A percentile compares a stretch with the other conserved stretches of the same genome.
These are phyloP conservation scores for Gastrodia elata DNA, from an alignment of 106 monocot species.

Conservation along the genomic window DNA sequence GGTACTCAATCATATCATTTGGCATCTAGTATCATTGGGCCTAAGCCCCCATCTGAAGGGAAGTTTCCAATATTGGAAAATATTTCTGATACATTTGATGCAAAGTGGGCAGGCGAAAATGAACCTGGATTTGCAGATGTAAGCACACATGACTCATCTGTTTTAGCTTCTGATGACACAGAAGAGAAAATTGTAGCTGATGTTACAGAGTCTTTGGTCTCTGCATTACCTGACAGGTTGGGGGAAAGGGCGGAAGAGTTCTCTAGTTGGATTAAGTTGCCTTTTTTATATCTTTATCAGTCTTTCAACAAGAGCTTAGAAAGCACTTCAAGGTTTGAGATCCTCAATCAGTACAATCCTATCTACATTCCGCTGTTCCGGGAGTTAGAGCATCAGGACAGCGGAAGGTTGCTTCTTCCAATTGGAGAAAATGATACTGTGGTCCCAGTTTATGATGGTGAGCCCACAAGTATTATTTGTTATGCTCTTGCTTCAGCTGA, in stretches of 20 bases:
- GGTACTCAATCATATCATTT: constrained; percentile 28
- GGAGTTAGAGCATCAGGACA: constrained; percentile 35
- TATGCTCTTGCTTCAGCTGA: constrained; percentile 63
- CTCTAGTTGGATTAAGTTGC: constrained; percentile 39
- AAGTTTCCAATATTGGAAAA: constrained; percentile 41
- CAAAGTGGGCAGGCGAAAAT: constrained; percentile 72
- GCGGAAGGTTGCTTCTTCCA: constrained; percentile 55
- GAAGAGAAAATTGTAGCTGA: constrained; percentile 21
- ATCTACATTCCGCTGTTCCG: constrained; percentile 34
- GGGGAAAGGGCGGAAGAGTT: constrained; percentile 30
- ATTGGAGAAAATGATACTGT: constrained; percentile 58
- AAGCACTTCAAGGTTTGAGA: constrained; percentile 18
- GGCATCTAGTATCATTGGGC: constrained; percentile 26
- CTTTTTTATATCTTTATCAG: constrained; percentile 47
- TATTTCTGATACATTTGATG: constrained; percentile 68
- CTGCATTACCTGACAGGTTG: constrained; percentile 19
- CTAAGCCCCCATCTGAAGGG: constrained; percentile 61
- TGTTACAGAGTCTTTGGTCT: constrained; percentile 17
- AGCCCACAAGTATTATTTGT: constrained; percentile 83
- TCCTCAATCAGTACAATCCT: constrained; percentile 48
- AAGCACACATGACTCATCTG: constrained; percentile 13
- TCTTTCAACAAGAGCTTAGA: constrained; percentile 43
- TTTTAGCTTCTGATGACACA: constrained; percentile 19
- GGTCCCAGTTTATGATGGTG: constrained; percentile 78
- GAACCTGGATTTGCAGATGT: constrained; percentile 11